Base-by-base conservation (phyloP, 2,329 filamentous ascomycete genomes). In the Nectriaceae sp. region DNA sequence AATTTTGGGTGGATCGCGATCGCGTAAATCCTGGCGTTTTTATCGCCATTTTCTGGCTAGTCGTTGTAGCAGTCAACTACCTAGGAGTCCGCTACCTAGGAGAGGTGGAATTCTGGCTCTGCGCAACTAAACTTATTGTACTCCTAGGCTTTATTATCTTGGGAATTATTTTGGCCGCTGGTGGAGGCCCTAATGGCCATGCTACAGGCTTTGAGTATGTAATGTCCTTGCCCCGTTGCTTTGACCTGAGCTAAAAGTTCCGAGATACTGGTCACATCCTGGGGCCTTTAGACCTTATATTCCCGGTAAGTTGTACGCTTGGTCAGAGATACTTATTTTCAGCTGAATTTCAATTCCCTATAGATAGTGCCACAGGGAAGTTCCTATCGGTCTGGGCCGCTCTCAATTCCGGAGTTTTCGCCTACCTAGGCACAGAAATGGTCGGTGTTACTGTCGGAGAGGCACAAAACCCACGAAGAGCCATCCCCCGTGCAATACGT, bases 1-100 rank as follows among this genome's bases (percentile, higher is more conserved):
- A 86, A 56, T 90, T 83, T 62, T 94, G 89, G 89, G 70, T 88
- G 11, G 65, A 75, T 1, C 70, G 79, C 16, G 78, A 86, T 0
- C 72, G 70, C 45, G 75, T 91, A 44, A 91, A 91, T 61, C 84
- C 88, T 0, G 88, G 87, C 35, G 86, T 92, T 11, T 92, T 71
- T 31, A 69, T 70, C 46, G 70, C 70, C 0, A 51, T 71, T 35
- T 71, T 72, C 56, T 62, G 70, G 36, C 53, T 62, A 33, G 54
- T 65, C 19, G 70, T 72, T 63, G 59, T 72, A 16, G 20, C 65
- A 5, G 50, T 70, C 22, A 73, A 73, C 49, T 70, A 64, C 44
- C 56, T 72, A n/a, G 68, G 68, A 5, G 70, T 73, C 26, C 64
- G 73, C 24, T 68, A 75, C 18, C 81, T 78, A 53, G 78, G 77